Evolutionary conservation across 192 early-diverging fungal species (phyloP), one percentile per base, ranked within the genome.

Genomic region (Phlyctochytrium planicorne): DNA sequence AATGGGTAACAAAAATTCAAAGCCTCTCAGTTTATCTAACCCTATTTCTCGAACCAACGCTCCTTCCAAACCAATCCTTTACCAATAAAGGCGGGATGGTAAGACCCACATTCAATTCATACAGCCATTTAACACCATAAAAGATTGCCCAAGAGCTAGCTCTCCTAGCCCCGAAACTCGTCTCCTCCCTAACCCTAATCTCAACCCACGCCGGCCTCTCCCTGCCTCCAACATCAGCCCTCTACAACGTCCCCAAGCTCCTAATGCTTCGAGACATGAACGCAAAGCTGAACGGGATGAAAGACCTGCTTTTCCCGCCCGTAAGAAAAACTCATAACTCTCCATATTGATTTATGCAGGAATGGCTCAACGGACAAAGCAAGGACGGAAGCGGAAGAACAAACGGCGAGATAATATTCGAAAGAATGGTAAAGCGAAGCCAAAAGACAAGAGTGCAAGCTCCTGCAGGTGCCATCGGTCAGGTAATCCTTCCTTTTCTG

Each of bases 81-180:
- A n/a, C n/a, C n/a, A n/a, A n/a, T n/a, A n/a, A n/a, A n/a, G n/a
- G n/a, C 40, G 40, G 40, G 40, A 50, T 50, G 40, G 40, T 50
- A n/a, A 50, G n/a, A n/a, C 29, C 23, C 23, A 14, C 23, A 10
- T 59, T 10, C 23, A 10, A 59, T 59, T 59, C 34, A 14, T 23
- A 14, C 20, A 14, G 59, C 12, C 23, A n/a, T 50, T n/a, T 50
- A n/a, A n/a, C n/a, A n/a, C n/a, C n/a, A n/a, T 74, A 70, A 1
- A 96, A 94, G 94, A 89, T 96, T 57, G 76, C 90, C 0, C 84
- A 90, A 63, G 90, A 94, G 63, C 67, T 94, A 60, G 82, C 77
- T 14, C 34, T 81, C 30, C 71, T 84, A 30, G 77, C 81, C 10
- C 86, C 90, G 1, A 59, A 80, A n/a, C 73, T 80, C 25, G 77